Evolutionary conservation across 1,284 basidiomycete genomes (phyloP).

Genomic region (Tilletia walkeri): DNA sequence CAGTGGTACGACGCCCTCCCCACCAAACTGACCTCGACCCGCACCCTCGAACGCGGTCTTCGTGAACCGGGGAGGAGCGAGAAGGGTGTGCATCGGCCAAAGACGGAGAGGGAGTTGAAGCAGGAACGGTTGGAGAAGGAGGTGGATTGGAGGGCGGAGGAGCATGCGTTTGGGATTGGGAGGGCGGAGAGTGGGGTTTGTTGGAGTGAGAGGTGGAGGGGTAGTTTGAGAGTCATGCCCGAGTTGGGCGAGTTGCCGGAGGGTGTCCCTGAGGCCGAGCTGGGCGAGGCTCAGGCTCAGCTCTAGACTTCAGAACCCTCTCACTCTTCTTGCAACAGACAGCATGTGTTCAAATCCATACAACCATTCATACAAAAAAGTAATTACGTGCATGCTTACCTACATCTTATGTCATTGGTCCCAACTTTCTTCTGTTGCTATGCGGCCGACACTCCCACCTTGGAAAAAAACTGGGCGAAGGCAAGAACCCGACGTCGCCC

Average conservation of each 20-base stretch:
- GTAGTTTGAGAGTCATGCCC: slow-evolving; percentile 1
- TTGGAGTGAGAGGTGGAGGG: slow-evolving; percentile 5
- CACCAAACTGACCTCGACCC: slow-evolving; percentile 69
- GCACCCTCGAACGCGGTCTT: slow-evolving; percentile 71
- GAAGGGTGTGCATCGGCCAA: slow-evolving; percentile 69
- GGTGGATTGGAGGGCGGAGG: slow-evolving; percentile 67
- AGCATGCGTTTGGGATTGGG: slow-evolving; percentile 6
- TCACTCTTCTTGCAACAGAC: neutral
- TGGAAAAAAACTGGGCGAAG: too few species aligned
- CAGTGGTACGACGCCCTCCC: slow-evolving; percentile 76
- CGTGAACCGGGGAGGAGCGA: slow-evolving; percentile 86
- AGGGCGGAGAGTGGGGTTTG: slow-evolving; percentile 4
- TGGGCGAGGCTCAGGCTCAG: too few species aligned
- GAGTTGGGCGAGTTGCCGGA: slow-evolving; percentile 6
- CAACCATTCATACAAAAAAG: neutral
- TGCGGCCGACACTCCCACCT: too few species aligned
- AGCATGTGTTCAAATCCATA: neutral
- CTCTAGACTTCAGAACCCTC: neutral
- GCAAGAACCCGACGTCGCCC: too few species aligned
- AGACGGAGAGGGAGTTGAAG: slow-evolving; percentile 80
- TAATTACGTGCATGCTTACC: too few species aligned
- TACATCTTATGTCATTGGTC: too few species aligned
- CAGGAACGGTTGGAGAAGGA: slow-evolving; percentile 66
- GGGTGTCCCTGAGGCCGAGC: too few species aligned
- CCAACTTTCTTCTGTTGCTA: too few species aligned